Evolutionary conservation across 2,329 filamentous ascomycete genomes (phyloP), one percentile per base, ranked within the genome.

Genomic region (Verticillium nonalfalfae): DNA sequence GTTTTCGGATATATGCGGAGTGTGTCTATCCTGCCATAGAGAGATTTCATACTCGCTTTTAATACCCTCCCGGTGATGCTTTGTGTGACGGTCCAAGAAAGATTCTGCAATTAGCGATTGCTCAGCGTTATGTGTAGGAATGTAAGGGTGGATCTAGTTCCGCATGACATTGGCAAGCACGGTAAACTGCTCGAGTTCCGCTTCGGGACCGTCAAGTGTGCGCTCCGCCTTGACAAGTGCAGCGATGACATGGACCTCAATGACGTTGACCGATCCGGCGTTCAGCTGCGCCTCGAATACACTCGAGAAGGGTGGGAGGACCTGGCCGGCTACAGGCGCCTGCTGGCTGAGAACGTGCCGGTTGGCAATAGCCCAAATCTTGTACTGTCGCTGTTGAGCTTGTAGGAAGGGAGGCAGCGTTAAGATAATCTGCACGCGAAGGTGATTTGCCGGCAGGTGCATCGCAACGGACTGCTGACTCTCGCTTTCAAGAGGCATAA

Each of bases 151-250:
- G 50, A 50, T 52, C 68, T 72, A 81, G 58, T 71, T 72, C 74
- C 76, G 83, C 72, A 86, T 74, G 67, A 96, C 75, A 73, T 95
- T 89, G 63, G 89, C 83, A 74, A 90, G 90, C 34, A 95, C 80
- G 1, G 86, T 91, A 61, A 93, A 82, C 68, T 89, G 89, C 77
- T 97, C 93, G 64, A 93, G 78, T 71, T 95, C 91, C 39, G 89
- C 83, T 64, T 88, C 85, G 10, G 86, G 79, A 0, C 84, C 87
- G 33, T 81, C 81, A 0, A 80, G 76, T 40, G 81, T 75, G 63
- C 81, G 85, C 69, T 85, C 79, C 21, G 81, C 84, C 68, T 80
- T 84, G 1, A 83, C 85, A 54, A 91, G 81, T 7, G 88, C 87
- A 1, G 90, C 90, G 65, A 93, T 85, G 62, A 94, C 80, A 68